Conservation (phyloP, 495 filamentous ascomycete species). For the Pseudomonodictys pantanalensis region DNA sequence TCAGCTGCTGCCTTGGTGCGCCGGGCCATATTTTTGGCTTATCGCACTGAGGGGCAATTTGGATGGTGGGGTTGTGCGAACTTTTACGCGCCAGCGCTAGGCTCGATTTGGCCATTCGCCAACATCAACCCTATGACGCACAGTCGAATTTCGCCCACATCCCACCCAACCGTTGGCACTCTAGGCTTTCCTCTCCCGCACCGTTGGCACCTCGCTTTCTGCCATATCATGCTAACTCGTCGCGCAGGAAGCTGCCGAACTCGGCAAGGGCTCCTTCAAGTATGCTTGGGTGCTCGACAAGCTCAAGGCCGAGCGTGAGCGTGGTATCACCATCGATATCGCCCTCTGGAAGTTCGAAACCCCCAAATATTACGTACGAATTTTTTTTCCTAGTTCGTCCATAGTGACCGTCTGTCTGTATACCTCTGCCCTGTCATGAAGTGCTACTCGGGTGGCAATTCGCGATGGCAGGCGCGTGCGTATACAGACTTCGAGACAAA, state of each 20-base stretch:
- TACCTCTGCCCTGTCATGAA: too few relatives aligned
- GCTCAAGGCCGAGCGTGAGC: slow-evolving; percentile 99
- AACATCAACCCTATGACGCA: slow-evolving; percentile 29
- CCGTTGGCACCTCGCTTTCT: not conserved
- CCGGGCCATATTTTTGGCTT: slow-evolving; percentile 32
- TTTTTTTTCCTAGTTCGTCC: not conserved
- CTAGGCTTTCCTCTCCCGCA: not conserved
- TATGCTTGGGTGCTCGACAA: slow-evolving; percentile 99
- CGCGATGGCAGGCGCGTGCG: too few relatives aligned
- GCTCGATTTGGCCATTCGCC: slow-evolving; percentile 14
- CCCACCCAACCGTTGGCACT: not conserved
- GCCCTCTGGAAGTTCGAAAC: slow-evolving; percentile 99
- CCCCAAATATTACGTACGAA: slow-evolving; percentile 89
- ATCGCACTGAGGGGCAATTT: slow-evolving; percentile 36
- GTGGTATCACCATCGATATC: slow-evolving; percentile 99
- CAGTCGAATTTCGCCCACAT: not conserved
- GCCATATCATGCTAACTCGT: slow-evolving; percentile 42
- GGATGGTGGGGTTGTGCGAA: slow-evolving; percentile 36
- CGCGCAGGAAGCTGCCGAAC: slow-evolving; percentile 89
- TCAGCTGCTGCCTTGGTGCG: not conserved
- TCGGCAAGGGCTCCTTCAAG: slow-evolving; percentile 99
- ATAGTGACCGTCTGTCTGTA: too few relatives aligned
- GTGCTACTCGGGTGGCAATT: too few relatives aligned
- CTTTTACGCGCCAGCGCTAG: slow-evolving; percentile 33
- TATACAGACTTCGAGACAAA: too few relatives aligned